Conservation (phyloP, 805 yeast genomes). For the Cyberlindnera mycetangii region DNA sequence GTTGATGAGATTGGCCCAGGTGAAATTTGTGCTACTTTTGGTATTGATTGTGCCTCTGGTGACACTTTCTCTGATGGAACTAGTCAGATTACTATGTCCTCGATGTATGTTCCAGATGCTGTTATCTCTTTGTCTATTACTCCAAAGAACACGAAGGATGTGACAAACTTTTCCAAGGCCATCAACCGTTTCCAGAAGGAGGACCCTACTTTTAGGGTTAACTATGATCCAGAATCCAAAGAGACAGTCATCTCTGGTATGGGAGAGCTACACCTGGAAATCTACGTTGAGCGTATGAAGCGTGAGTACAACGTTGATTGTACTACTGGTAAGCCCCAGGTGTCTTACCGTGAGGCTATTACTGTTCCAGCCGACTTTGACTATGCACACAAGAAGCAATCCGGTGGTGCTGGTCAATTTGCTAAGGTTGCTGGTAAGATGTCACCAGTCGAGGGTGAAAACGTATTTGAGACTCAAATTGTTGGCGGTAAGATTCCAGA, state of each 20-base stretch:
- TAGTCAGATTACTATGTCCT: constrained; percentile 83
- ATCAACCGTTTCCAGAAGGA: constrained; percentile 97
- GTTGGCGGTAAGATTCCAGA: constrained; percentile 98
- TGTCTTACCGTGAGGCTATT: constrained; percentile 94
- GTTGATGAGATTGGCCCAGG: constrained; percentile 95
- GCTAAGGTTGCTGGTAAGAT: constrained; percentile 92
- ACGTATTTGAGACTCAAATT: constrained; percentile 78
- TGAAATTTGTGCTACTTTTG: constrained; percentile 98
- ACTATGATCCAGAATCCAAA: constrained; percentile 84
- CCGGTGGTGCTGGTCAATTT: constrained; percentile 99
- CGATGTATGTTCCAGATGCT: constrained; percentile 99
- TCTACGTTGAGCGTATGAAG: constrained; percentile 96
- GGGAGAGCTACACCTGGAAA: constrained; percentile 97
- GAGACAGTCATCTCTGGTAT: constrained; percentile 95
- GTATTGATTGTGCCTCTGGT: constrained; percentile 98
- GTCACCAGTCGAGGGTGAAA: constrained; percentile 61
- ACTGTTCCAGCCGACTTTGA: constrained; percentile 73
- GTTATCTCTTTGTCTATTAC: constrained; percentile 89
- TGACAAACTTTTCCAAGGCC: constrained; percentile 91
- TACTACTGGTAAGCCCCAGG: constrained; percentile 95
- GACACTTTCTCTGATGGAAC: constrained; percentile 92
- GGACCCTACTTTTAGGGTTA: constrained; percentile 97
- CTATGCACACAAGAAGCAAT: constrained; percentile 94
- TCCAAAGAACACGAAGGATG: constrained; percentile 78
- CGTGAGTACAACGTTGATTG: constrained; percentile 97